Conservation (phyloP, 108 stramenopile species). For the Discostella pseudostelligera region DNA sequence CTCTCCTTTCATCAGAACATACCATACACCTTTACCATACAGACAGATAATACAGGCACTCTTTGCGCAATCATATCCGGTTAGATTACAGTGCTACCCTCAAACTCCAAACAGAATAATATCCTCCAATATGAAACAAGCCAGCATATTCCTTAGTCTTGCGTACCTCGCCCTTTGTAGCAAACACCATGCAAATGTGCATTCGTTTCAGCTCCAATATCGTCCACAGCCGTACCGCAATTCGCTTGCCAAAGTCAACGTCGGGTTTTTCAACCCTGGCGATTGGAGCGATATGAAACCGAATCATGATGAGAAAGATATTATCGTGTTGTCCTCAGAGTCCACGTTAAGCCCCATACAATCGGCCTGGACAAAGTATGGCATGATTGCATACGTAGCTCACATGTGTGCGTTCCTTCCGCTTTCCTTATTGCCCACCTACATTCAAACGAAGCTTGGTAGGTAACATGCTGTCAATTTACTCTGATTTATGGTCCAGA, state of each 20-base stretch:
- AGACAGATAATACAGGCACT: too few species aligned
- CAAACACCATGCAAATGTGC: not conserved
- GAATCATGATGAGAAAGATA: not conserved
- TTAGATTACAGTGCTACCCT: too few species aligned
- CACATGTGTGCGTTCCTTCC: conserved; percentile 74
- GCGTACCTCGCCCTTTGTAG: not conserved
- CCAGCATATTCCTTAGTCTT: not conserved
- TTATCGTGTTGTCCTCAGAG: not conserved
- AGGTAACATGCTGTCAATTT: too few species aligned
- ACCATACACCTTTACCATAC: too few species aligned
- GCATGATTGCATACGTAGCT: conserved; percentile 64
- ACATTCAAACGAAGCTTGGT: conserved; percentile 33
- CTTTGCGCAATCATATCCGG: too few species aligned
- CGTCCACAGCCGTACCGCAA: not conserved
- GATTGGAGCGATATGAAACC: not conserved
- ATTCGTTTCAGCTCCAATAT: not conserved
- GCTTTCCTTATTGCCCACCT: conserved; percentile 54
- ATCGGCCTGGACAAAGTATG: conserved; percentile 30
- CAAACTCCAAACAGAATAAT: not conserved
- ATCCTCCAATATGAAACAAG: not conserved
- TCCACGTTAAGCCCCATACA: conserved; percentile 13
- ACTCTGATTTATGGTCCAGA: too few species aligned
- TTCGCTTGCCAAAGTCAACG: not conserved
- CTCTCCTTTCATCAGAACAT: too few species aligned
- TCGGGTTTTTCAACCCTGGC: not conserved